phyloP scores from a whole-genome alignment of 768 basidiomycete species.

The Lactarius psammicola region DNA sequence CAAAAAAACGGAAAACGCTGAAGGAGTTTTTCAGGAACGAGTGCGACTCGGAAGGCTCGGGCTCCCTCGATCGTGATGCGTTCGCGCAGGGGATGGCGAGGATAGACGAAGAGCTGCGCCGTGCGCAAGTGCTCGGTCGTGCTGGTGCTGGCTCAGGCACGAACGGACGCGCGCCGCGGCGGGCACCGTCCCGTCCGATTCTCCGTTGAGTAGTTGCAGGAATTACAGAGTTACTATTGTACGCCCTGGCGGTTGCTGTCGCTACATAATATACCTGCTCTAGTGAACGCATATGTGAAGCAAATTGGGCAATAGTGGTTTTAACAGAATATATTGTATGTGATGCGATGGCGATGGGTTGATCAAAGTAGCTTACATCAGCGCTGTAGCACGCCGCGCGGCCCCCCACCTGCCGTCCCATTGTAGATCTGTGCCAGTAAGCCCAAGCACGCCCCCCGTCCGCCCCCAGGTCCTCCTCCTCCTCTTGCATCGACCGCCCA shows the following conservation, averaged over 20 bases:
- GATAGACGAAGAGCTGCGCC: conserved; percentile 72
- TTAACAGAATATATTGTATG: too few species aligned
- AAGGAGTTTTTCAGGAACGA: conserved; percentile 52
- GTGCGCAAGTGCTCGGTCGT: conserved; percentile 39
- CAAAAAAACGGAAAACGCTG: background rate
- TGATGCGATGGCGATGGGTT: too few species aligned
- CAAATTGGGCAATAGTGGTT: too few species aligned
- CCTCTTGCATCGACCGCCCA: conserved; percentile 35
- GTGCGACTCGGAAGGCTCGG: conserved; percentile 53
- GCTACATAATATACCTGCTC: conserved; percentile 9
- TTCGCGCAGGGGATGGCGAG: conserved; percentile 78
- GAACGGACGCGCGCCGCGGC: background rate
- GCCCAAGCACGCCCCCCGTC: conserved; percentile 83
- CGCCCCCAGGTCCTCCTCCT: conserved; percentile 50
- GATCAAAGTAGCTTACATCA: background rate
- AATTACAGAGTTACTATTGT: conserved; percentile 1
- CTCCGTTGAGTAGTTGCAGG: conserved; percentile 11
- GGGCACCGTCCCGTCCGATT: conserved; percentile 19
- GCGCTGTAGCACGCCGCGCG: conserved; percentile 18
- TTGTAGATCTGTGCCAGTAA: conserved; percentile 88
- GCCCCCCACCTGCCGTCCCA: conserved; percentile 38
- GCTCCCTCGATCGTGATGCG: conserved; percentile 55
- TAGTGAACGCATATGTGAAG: background rate
- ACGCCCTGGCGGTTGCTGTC: background rate
- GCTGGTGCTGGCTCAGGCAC: conserved; percentile 1